Conservation (phyloP, 495 filamentous ascomycete species). For the Penicillium lagena region DNA sequence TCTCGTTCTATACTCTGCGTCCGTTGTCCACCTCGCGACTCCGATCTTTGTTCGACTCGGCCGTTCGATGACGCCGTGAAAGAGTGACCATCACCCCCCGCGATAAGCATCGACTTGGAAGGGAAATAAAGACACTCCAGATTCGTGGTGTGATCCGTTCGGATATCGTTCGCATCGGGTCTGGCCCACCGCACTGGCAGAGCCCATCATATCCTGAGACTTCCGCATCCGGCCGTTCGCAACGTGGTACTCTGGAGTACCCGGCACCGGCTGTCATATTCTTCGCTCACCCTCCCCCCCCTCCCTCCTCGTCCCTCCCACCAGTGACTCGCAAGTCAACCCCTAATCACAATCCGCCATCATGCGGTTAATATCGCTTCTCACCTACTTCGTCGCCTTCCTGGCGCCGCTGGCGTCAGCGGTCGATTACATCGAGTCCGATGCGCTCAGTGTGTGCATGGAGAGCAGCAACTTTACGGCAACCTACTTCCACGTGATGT, state of each 20-base stretch:
- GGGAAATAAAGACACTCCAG: too few relatives aligned
- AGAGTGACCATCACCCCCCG: too few relatives aligned
- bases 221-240: slow-evolving; percentile 39
- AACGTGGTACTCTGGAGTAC: slow-evolving; percentile 32
- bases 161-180: too few relatives aligned
- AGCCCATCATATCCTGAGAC: slow-evolving; percentile 1
- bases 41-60: too few relatives aligned
- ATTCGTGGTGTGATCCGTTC: too few relatives aligned
- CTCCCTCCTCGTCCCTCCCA: slow-evolving; percentile 4
- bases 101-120: too few relatives aligned
- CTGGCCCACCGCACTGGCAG: too few relatives aligned
- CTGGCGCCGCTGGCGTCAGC: slow-evolving; percentile 34
- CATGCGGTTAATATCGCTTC: slow-evolving; percentile 35
- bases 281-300: slow-evolving; percentile 11
- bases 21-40: too few relatives aligned
- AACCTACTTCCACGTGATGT: slow-evolving; percentile 73
- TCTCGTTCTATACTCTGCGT: too few relatives aligned
- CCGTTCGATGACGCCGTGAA: too few relatives aligned
- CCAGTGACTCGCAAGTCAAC: slow-evolving; percentile 7
- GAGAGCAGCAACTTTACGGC: slow-evolving; percentile 74
- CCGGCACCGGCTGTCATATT: slow-evolving; percentile 23
- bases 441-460: slow-evolving; percentile 72
- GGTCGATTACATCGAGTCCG: slow-evolving; percentile 55
- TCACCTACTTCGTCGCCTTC: slow-evolving; percentile 33
- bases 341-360: slow-evolving; percentile 9